phyloP scores from a whole-genome alignment of 169 alveolate species.

The Neospora caninum region DNA sequence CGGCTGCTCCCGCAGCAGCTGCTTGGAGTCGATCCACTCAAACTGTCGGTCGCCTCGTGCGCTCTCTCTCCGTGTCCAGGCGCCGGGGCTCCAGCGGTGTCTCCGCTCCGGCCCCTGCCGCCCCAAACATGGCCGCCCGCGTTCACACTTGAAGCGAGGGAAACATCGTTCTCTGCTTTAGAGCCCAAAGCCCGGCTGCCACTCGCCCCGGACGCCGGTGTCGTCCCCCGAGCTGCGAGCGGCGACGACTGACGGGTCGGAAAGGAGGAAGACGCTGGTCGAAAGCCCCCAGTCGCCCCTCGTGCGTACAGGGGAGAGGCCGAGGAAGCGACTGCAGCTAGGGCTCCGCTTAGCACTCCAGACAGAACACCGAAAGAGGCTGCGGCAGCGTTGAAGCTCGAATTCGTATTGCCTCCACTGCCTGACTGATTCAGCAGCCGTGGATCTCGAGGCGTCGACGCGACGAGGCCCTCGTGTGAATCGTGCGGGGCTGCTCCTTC shows the following conservation, averaged over 20 bases:
- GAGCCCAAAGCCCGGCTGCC: not conserved
- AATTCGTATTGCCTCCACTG: not conserved
- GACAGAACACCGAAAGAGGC: not conserved
- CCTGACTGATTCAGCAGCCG: not conserved
- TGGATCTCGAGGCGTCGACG: too few relatives aligned
- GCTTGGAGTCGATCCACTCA: not conserved
- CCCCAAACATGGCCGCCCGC: not conserved
- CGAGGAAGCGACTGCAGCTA: not conserved
- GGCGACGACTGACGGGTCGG: not conserved
- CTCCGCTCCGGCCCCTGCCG: not conserved
- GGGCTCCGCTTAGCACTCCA: not conserved
- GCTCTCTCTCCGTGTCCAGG: not conserved
- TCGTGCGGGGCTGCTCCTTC: too few relatives aligned
- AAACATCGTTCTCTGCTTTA: too few relatives aligned
- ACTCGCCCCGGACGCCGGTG: not conserved
- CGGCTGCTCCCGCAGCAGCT: slow-evolving; percentile 33
- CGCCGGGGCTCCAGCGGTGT: not conserved
- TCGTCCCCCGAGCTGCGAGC: not conserved
- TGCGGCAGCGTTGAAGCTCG: not conserved
- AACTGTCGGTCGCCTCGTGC: not conserved
- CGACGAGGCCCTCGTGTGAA: too few relatives aligned
- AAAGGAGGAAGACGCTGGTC: not conserved
- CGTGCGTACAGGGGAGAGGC: not conserved
- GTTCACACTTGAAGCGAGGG: not conserved
- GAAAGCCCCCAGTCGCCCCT: not conserved